Evolutionary conservation across 1,284 basidiomycete genomes (phyloP), one percentile per base, ranked within the genome.

Genomic region (Pseudozyma thailandica): DNA sequence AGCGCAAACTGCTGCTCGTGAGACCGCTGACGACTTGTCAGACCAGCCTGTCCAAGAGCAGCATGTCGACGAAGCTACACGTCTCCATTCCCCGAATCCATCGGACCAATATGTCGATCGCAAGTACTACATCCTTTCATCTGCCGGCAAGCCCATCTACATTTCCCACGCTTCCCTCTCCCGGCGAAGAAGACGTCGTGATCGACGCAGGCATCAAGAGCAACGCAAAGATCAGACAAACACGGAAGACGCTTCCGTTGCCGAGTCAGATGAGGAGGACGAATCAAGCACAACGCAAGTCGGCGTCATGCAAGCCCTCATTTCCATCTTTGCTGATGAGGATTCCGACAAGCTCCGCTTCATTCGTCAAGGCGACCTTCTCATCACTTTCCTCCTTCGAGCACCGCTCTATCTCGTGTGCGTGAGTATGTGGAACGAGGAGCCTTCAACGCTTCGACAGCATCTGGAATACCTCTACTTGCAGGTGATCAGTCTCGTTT

Each of bases 401-500:
- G 83, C 91, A 6, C 95, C 95, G 3, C 85, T 98, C 26, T 97
- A 97, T 83, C 91, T 95, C 74, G 92, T 91, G 20, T 94, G 91
- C 73, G 90, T 90, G 3, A 93, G 92, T 26, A 89, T 90, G 21
- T 95, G 92, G 92, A 91, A 92, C 26, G 94, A 96, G 83, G 93
- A 94, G 0, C 93, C 95, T 83, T 91, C 90, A 71, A 90, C 94
- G 74, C 90, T 92, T 69, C 89, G 94, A 45, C 88, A 89, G 44
- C 95, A 98, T 85, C 88, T 98, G 69, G 94, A 98, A 82, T 94
- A 95, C 83, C 86, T 98, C 9, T 91, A 98, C 82, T 85, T 95
- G 4, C 94, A 96, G 84, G 91, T 98, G 48, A 84, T 97, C 45
- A 94, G 92, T 69, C 89, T 97, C 25, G 89, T 98, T 30, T 92